Evolutionary conservation across 2,329 filamentous ascomycete genomes (phyloP).

Genomic region (Fusarium poae): DNA sequence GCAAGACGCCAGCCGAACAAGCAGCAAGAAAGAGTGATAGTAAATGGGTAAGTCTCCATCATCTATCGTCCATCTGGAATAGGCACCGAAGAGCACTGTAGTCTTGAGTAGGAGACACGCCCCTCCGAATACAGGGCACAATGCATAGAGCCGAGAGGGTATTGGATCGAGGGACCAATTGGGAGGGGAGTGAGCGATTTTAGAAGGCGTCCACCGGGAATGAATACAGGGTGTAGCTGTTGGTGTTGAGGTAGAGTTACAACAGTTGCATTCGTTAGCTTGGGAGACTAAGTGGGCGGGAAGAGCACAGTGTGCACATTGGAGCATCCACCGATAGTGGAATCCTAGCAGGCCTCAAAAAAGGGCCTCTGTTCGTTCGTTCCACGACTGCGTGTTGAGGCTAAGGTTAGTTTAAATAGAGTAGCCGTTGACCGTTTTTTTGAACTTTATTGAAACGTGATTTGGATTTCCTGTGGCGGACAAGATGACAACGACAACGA

Average conservation of each 20-base stretch:
- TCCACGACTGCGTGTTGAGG: background rate
- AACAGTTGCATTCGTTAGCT: constrained; percentile 25
- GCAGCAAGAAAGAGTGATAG: constrained; percentile 4
- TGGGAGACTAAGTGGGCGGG: constrained; percentile 23
- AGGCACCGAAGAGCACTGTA: constrained; percentile 15
- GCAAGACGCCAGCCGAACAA: constrained; percentile 3
- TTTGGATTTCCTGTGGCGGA: background rate
- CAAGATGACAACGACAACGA: background rate
- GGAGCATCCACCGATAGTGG: constrained; percentile 27
- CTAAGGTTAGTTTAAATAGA: constrained; percentile 3
- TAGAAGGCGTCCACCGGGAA: constrained; percentile 38
- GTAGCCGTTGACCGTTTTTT: constrained; percentile 9
- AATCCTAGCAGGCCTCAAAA: constrained; percentile 33
- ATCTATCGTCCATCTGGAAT: constrained; percentile 13
- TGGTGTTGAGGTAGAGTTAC: constrained; percentile 42
- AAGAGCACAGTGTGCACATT: constrained; percentile 29
- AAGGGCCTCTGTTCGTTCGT: background rate
- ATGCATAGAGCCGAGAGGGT: constrained; percentile 29
- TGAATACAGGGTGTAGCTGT: constrained; percentile 36
- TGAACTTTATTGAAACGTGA: background rate
- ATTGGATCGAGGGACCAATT: constrained; percentile 33
- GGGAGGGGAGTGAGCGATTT: constrained; percentile 44
- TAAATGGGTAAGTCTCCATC: constrained; percentile 18
- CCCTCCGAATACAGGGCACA: constrained; percentile 33
- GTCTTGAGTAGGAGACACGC: constrained; percentile 24